Percentiles rank a stretch among this genome's conserved stretches.
Conservation (phyloP, 2,329 filamentous ascomycete genomes). For the Xylaria arbuscula region DNA sequence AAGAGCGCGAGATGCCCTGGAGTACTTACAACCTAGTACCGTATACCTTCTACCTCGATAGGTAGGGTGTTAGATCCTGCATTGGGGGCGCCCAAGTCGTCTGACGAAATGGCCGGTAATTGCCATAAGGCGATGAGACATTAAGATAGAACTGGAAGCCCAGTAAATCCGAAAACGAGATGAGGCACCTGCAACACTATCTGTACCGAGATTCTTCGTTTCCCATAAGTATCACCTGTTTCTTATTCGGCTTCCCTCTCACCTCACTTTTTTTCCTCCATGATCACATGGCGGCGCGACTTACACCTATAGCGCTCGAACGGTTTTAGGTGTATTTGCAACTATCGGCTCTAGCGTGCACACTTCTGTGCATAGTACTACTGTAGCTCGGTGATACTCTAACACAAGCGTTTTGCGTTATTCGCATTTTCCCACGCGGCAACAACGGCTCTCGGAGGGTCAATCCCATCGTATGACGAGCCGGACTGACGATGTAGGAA, state of each 20-base stretch:
- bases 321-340: not conserved
- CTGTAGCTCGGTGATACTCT: not conserved
- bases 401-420: not conserved
- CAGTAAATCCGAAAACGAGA: conserved; percentile 14
- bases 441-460: not conserved
- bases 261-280: not conserved
- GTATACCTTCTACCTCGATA: not conserved
- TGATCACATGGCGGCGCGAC: conserved; percentile 1
- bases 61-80: no score
- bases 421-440: conserved; percentile 2
- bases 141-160: no score
- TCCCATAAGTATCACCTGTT: conserved; percentile 1
- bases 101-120: conserved; percentile 3
- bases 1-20: not conserved
- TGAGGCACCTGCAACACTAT: not conserved
- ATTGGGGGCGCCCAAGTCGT: not conserved
- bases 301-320: not conserved
- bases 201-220: not conserved
- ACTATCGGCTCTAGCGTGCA: not conserved
- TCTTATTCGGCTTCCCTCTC: not conserved
- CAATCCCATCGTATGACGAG: conserved; percentile 21
- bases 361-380: not conserved
- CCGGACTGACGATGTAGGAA: not conserved
- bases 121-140: not conserved
- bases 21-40: not conserved